Base-by-base conservation (phyloP, 805 yeast species). In the Clavispora vitiphila region DNA sequence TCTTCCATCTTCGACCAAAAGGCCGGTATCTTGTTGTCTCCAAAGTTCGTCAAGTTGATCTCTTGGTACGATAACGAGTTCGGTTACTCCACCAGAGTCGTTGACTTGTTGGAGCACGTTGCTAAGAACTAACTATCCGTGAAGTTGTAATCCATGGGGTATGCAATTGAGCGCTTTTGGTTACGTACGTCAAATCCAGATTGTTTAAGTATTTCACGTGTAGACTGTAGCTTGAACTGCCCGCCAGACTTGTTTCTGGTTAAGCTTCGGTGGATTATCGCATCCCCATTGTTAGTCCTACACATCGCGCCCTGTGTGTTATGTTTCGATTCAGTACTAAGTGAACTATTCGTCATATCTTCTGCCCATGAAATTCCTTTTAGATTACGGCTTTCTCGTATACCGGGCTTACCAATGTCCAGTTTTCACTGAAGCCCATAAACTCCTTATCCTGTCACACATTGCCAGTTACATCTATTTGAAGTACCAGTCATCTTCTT, bases 71-170 rank as follows among this genome's bases (percentile, higher is more conserved):
- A 88, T 72, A 88, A 88, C 75, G 96, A 88, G 78, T 88, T 69
- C 77, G 96, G 96, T 69, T 88, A 88, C 86, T 85, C 95, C 60
- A 84, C 93, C 74, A 88, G 96, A 79, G 96, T 88, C 57, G 95
- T 88, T 56, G 96, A 88, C 77, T 76, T 88, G 64, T 72, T 87
- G 60, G 81, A 83, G 71, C 82, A 78, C 77, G 81, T 85, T 64
- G 91, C 95, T 56, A 76, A 78, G 53, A 25, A 46, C 36, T 49
- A 45, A 49, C 40, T 47, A 26, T 20, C 46, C 43, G 44, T 34
- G 31, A 51, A 49, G 42, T 43, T 49, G 26, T 51, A 38, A 47
- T 30, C 30, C 21, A 40, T 27, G 34, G 19, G 40, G 36, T 30
- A 16, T 14, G 9, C 30, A n/a, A 5, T 26, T 26, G 6, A n/a